Percentiles rank a stretch among this genome's conserved stretches.
Evolutionary conservation across 768 basidiomycete genomes (phyloP).

Genomic region (Collybiopsis luxurians): DNA sequence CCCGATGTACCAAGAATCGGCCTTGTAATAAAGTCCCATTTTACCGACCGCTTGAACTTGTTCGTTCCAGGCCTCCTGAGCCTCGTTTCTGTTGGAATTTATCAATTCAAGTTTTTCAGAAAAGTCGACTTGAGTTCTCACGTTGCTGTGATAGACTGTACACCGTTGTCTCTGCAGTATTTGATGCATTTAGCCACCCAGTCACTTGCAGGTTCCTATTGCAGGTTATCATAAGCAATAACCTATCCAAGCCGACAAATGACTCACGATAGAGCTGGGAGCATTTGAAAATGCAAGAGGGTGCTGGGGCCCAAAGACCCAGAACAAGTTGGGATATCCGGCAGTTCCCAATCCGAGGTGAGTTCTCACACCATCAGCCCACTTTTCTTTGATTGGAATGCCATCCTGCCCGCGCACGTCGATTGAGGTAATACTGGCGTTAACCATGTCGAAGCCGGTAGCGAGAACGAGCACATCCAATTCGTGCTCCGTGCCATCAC

Average conservation of each 20-base stretch:
- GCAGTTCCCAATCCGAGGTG: constrained; percentile 21
- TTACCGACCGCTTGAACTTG: no score
- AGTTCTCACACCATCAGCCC: constrained; percentile 18
- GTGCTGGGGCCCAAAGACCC: constrained; percentile 19
- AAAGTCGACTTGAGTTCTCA: no score
- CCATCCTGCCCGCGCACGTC: constrained; percentile 20
- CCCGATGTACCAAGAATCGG: no score
- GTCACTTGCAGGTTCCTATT: constrained; percentile 13
- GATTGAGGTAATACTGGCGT: constrained; percentile 19
- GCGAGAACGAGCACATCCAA: constrained; percentile 21
- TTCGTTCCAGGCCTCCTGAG: no score
- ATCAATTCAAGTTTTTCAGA: no score
- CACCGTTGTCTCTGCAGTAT: constrained; percentile 2
- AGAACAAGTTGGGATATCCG: constrained; percentile 24
- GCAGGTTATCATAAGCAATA: no score
- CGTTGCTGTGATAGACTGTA: no score
- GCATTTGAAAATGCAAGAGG: constrained; percentile 24
- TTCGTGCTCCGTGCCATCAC: constrained; percentile 17
- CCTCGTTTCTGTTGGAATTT: no score
- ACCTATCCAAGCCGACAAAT: background rate
- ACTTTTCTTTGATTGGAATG: constrained; percentile 17
- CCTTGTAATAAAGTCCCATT: no score
- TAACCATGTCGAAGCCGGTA: constrained; percentile 24
- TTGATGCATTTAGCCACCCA: constrained; percentile 13
- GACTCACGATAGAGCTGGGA: constrained; percentile 20